Percentiles rank a stretch among this genome's conserved stretches.
These are phyloP conservation scores for Ceratobasidium theobromae DNA, from an alignment of 1,284 basidiomycete species.

Conservation along the genomic window DNA sequence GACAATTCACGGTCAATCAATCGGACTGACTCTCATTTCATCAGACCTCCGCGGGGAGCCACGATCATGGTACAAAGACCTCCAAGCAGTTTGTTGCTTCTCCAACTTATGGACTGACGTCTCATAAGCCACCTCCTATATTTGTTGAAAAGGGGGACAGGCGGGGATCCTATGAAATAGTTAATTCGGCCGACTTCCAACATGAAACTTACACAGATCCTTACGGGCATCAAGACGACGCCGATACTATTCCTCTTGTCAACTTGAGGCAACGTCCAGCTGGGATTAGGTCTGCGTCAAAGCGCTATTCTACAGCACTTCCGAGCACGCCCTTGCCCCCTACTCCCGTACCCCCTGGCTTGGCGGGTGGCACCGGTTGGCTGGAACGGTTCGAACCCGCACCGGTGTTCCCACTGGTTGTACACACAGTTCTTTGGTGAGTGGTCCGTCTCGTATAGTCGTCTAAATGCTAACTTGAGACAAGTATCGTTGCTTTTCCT, in stretches of 20 bases:
- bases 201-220: conserved; percentile 9
- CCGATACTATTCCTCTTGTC: conserved; percentile 10
- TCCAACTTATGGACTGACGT: background rate
- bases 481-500: conserved; percentile 21
- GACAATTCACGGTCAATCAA: too few species aligned
- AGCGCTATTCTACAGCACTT: conserved; percentile 15
- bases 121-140: conserved; percentile 16
- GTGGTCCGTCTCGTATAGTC: background rate
- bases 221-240: background rate
- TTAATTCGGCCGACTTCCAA: conserved; percentile 12
- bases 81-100: too few species aligned
- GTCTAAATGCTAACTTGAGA: background rate
- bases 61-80: too few species aligned
- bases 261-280: conserved; percentile 1
- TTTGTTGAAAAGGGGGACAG: background rate
- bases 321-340: conserved; percentile 7
- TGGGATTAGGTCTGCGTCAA: conserved; percentile 1
- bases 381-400: conserved; percentile 19
- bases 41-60: too few species aligned
- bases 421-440: conserved; percentile 17
- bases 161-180: conserved; percentile 2
- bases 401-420: conserved; percentile 8
- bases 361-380: conserved; percentile 23
- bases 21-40: too few species aligned
- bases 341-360: conserved; percentile 12